Evolutionary conservation across 1,139 yeast species (phyloP), one percentile per base, ranked within the genome.

Genomic region (Protomyces arabidopsidicola): DNA sequence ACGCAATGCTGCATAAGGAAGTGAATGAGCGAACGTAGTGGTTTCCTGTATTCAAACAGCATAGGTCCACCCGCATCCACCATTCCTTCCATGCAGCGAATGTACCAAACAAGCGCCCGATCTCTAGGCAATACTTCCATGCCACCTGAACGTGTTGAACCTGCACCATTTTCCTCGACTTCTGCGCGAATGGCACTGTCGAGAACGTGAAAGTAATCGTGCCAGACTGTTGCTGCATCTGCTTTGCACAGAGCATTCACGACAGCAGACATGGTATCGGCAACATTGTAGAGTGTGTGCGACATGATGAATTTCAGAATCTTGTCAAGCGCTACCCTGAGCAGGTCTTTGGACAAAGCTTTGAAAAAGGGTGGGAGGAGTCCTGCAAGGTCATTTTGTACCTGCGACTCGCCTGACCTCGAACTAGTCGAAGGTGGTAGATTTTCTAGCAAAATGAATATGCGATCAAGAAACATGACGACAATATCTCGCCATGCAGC

Each of bases 131-230:
- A 79, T 38, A 88, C 79, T 55, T 86, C 90, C 2, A 82, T 79
- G 0, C 88, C 86, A 20, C 85, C 83, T 71, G 97, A 81, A 16
- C 66, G 50, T 0, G 86, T 77, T 0, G 83, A 77, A 1, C 97
- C 98, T 0, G 98, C 97, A 9, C 86, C 88, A 69, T 91, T 88
- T 70, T 87, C 91, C n/a, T 78, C 79, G 24, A 93, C 79, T 71
- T 93, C 97, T 35, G 82, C 84, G 58, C 79, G 78, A 42, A 91
- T 85, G 65, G 81, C 81, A 3, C 45, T 36, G 20, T 52, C 39
- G 3, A 58, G 56, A 5, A 58, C 62, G 2, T 20, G 12, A 14
- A 50, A 52, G 16, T 51, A 52, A 5, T 39, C 42, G 34, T 4
- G 86, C 83, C 39, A 90, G 73, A 0, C 86, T 82, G 14, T 90